Conservation (phyloP, 2,329 filamentous ascomycete species). For the Pseudopyrenochaeta lycopersici region DNA sequence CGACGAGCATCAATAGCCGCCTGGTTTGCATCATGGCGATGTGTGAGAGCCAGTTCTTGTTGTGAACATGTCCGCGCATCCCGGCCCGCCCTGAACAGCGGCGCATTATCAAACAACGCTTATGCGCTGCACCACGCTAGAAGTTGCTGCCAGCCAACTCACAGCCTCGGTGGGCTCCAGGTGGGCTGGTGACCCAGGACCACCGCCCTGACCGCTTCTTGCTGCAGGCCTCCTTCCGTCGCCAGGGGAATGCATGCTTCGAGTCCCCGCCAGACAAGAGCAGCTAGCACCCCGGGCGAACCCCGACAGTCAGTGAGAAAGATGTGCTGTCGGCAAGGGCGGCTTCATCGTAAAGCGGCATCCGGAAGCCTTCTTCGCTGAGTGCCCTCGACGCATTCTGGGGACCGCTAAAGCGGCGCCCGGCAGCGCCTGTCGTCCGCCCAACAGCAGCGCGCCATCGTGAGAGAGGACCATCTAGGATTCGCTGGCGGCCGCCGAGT, state of each 20-base stretch:
- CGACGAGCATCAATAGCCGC: constrained; percentile 1
- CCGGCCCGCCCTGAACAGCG: constrained; percentile 17
- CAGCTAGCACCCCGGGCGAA: constrained; percentile 15
- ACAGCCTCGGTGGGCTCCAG: constrained; percentile 31
- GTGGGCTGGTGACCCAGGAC: constrained; percentile 30
- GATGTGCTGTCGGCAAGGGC: constrained; percentile 31
- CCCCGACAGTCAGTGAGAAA: constrained; percentile 4
- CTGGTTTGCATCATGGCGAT: neutral
- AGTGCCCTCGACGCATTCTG: constrained; percentile 2
- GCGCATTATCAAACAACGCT: constrained; percentile 37
- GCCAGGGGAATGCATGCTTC: constrained; percentile 36
- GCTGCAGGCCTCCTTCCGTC: constrained; percentile 21
- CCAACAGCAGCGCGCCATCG: constrained; percentile 14
- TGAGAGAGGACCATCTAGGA: constrained; percentile 12
- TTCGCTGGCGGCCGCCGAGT: constrained; percentile 20
- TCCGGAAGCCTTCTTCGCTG: constrained; percentile 8
- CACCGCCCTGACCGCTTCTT: constrained; percentile 36
- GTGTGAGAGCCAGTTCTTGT: neutral
- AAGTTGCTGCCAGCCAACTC: constrained; percentile 29
- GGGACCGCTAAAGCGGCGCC: constrained; percentile 16
- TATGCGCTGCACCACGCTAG: constrained; percentile 35
- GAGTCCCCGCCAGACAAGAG: constrained; percentile 15
- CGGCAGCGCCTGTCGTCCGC: constrained; percentile 14
- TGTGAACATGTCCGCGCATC: neutral
- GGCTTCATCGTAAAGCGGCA: constrained; percentile 17